A percentile compares a stretch with the other conserved stretches of the same genome.
phyloP scores from a whole-genome alignment of 306 rosid genomes.

The Macrotyloma uniflorum region DNA sequence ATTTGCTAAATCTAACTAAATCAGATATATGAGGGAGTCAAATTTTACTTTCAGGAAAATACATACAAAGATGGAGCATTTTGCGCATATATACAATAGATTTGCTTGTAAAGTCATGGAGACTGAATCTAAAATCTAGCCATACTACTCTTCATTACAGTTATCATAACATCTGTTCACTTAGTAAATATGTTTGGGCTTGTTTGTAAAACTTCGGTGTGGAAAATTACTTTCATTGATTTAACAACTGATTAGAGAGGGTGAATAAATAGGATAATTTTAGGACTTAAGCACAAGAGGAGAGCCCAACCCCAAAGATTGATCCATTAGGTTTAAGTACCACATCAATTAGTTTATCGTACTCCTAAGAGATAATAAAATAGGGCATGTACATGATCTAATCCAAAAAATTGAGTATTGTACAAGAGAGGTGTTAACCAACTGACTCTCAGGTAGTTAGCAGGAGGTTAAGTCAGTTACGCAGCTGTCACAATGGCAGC shows the following conservation, averaged over 20 bases:
- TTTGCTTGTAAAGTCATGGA: neutral
- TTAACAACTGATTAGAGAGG: neutral
- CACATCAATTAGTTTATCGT: too few relatives aligned
- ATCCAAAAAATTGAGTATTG: neutral
- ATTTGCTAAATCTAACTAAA: constrained; percentile 42
- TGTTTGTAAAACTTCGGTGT: neutral
- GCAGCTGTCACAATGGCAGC: neutral
- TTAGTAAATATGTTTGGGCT: neutral
- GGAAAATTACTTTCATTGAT: neutral
- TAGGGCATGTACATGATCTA: neutral
- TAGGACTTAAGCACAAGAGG: too few relatives aligned
- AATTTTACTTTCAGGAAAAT: constrained; percentile 5
- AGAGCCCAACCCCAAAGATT: too few relatives aligned
- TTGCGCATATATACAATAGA: constrained; percentile 30
- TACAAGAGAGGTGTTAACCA: neutral
- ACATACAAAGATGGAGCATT: constrained; percentile 7
- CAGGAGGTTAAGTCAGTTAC: too few relatives aligned
- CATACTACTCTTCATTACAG: constrained; percentile 13
- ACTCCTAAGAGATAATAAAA: neutral
- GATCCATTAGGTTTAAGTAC: too few relatives aligned
- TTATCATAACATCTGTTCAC: constrained; percentile 17
- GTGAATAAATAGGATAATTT: neutral
- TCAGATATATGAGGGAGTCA: constrained; percentile 41
- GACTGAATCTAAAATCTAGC: constrained; percentile 28
- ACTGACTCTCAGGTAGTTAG: neutral